Base-by-base conservation (phyloP, 2,329 filamentous ascomycete genomes). In the Cercospora sojina region DNA sequence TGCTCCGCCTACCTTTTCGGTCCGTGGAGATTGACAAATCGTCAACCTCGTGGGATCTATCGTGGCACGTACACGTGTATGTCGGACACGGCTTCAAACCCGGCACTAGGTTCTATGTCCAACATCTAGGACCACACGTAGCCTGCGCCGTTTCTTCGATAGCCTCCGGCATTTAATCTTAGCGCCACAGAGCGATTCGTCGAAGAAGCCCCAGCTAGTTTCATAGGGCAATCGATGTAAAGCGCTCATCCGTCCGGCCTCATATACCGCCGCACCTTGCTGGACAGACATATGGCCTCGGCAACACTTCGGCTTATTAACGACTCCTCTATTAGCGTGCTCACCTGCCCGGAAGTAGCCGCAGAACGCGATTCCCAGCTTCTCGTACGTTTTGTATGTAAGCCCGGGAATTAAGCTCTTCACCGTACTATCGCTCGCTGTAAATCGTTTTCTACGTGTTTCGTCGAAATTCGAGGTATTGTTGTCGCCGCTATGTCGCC, bases 81-180 rank as follows among this genome's bases (percentile, higher is more conserved):
- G 10, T 23, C 16, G 32, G 27, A n/a, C 18, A 20, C 41, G 32
- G 35, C 6, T 12, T 43, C 64, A 20, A 69, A 67, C 56, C 59
- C 59, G 9, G 66, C 64, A 58, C 59, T 65, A 35, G 70, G 68
- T 9, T 68, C 59, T 65, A 35, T 71, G 68, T 9, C 69, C 69
- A 43, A 64, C 64, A 13, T 49, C 49, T 10, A 64, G 62, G 38
- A 71, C 65, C 59, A 68, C 63, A 38, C 68, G 65, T 9, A 69
- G 53, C 32, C 62, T 64, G 13, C 64, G 7, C 43, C 62, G 12
- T 13, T 53, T 13, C 23, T 29, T 27, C 13, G 10, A 27, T 25
- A 49, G 18, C 43, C 12, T 27, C 23, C 23, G 47, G 47, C 47
- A 25, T 8, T 49, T 13, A 10, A 23, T 49, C 43, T 23, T 49